These are phyloP conservation scores for Kwoniella sp. DNA, from an alignment of 768 basidiomycete genomes.

Conservation along the genomic window DNA sequence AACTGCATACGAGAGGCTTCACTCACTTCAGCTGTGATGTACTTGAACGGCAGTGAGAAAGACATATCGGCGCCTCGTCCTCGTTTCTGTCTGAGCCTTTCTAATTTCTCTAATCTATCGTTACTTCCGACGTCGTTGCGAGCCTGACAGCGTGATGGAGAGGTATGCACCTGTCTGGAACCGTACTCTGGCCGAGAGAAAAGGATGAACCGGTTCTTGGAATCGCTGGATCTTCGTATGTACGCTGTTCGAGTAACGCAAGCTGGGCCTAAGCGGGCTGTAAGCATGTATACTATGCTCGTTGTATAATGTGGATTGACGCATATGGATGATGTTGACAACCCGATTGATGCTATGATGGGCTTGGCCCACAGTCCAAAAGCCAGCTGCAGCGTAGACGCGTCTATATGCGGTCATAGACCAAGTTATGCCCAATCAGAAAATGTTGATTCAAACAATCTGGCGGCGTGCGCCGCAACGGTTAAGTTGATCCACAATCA, in stretches of 20 bases:
- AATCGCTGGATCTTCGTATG: too few relatives aligned
- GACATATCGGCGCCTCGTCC: conserved; percentile 33
- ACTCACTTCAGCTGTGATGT: conserved; percentile 47
- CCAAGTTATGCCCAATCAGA: conserved; percentile 8
- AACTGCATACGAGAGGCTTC: too few relatives aligned
- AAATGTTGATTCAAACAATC: background rate
- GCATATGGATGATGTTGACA: too few relatives aligned
- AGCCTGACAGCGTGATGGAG: background rate
- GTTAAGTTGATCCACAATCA: background rate
- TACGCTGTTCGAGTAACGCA: too few relatives aligned
- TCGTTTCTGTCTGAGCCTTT: background rate
- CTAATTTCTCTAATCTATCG: background rate
- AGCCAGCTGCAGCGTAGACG: too few relatives aligned
- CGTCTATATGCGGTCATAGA: conserved; percentile 7
- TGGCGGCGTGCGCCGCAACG: background rate
- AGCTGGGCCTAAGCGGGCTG: too few relatives aligned
- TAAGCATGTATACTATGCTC: too few relatives aligned
- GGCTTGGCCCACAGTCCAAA: too few relatives aligned
- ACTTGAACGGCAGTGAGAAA: conserved; percentile 45
- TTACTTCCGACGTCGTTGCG: background rate
- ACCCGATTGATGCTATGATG: too few relatives aligned
- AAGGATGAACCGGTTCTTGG: too few relatives aligned
- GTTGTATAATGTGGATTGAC: too few relatives aligned
- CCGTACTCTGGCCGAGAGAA: too few relatives aligned
- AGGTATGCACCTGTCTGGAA: background rate